Percentiles rank a stretch among this genome's conserved stretches.
Conservation (phyloP, 225 moss, liverwort and hornwort species). For the Straminergon stramineum region DNA sequence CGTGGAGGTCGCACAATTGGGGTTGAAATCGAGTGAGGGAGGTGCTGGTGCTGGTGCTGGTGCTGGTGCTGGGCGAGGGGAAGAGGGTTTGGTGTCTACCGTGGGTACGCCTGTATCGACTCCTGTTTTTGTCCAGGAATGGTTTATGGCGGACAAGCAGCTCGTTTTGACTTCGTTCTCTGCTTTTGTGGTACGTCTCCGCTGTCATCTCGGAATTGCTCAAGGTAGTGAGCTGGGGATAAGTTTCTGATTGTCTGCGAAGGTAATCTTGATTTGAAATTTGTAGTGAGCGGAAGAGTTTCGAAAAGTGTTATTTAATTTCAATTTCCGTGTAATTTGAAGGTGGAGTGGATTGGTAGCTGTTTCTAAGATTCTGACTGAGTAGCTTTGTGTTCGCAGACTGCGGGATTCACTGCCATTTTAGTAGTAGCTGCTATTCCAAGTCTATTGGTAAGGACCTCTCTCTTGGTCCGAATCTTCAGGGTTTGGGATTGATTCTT, state of each 20-base stretch:
- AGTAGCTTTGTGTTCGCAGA: slow-evolving; percentile 13
- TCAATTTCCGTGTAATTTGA: not conserved
- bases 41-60: not conserved
- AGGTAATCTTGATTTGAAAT: not conserved
- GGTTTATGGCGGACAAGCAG: slow-evolving; percentile 40
- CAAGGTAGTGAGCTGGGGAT: not conserved
- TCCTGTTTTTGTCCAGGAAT: slow-evolving; percentile 8
- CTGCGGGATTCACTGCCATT: slow-evolving; percentile 34
- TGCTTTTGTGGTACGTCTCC: slow-evolving; percentile 22
- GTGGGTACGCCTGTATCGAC: slow-evolving; percentile 25
- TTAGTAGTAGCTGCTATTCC: slow-evolving; percentile 39
- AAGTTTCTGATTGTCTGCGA: not conserved
- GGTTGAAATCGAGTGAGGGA: not conserved
- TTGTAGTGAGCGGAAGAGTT: not conserved
- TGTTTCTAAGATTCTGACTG: not conserved
- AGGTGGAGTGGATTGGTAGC: not conserved
- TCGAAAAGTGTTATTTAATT: not conserved
- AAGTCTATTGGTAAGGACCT: slow-evolving; percentile 35
- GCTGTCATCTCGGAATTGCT: not conserved
- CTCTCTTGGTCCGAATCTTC: not conserved
- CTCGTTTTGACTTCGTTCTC: slow-evolving; percentile 28
- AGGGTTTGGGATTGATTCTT: not conserved
- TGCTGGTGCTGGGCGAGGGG: not conserved
- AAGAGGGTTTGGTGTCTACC: slow-evolving; percentile 19
- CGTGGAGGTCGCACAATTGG: not conserved